These are phyloP conservation scores for Mallotus japonicus DNA, from an alignment of 441 rosid species.

Conservation along the genomic window DNA sequence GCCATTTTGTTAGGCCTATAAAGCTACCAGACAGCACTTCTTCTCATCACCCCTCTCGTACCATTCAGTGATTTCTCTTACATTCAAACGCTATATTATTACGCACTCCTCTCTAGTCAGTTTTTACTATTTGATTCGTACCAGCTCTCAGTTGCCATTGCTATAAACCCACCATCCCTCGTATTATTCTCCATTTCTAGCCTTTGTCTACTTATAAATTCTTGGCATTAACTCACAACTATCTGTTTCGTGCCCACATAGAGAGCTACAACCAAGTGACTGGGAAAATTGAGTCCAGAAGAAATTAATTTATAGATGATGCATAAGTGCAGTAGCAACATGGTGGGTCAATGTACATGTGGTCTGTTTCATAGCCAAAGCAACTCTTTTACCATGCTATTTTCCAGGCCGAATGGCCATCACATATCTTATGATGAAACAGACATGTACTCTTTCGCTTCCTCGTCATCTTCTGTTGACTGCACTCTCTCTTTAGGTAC, in stretches of 20 bases:
- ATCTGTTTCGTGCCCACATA: too few relatives aligned
- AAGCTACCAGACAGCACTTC: conserved; percentile 41
- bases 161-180: too few relatives aligned
- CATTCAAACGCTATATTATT: background rate
- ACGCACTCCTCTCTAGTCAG: background rate
- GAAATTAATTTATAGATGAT: conserved; percentile 33
- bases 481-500: conserved; percentile 94
- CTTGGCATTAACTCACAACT: too few relatives aligned
- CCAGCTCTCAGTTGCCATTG: too few relatives aligned
- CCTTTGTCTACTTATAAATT: too few relatives aligned
- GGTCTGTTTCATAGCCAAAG: conserved; percentile 57
- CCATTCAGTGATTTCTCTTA: background rate
- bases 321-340: conserved; percentile 58
- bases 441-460: conserved; percentile 35
- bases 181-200: too few relatives aligned
- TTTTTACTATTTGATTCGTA: too few relatives aligned
- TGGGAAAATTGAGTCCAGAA: too few relatives aligned
- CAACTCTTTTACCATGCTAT: conserved; percentile 57
- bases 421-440: conserved; percentile 37
- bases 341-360: conserved; percentile 69
- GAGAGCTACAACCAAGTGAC: too few relatives aligned
- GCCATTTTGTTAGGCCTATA: conserved; percentile 41
- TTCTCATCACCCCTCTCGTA: background rate
- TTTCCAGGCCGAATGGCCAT: conserved; percentile 43
- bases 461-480: conserved; percentile 62